Evolutionary conservation across 805 yeast genomes (phyloP), one percentile per base, ranked within the genome.

Genomic region (Candida ulmi): DNA sequence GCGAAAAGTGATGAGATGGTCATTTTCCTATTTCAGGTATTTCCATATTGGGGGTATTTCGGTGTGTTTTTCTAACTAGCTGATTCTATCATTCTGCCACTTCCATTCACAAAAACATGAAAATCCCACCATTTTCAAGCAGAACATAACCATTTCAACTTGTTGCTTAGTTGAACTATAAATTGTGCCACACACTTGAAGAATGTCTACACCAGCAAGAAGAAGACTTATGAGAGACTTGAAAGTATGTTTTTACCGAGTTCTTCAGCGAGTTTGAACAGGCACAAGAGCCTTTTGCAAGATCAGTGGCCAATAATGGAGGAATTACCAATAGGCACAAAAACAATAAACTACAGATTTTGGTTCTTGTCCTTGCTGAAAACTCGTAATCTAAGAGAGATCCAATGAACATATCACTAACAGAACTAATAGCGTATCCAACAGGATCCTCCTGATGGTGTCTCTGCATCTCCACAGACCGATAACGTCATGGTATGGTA

Each of bases 141-240:
- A 6, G 9, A 9, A 7, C 9, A 21, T 7, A 21, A 21, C 24
- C 24, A 21, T 9, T 9, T 7, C 24, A 21, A n/a, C 29, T 27
- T 13, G 8, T 8, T 11, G 12, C 35, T 23, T 23, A 27, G 26
- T 5, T 4, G 27, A 19, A 27, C 18, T n/a, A 24, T 11, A 21
- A 36, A 30, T 11, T n/a, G 7, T 33, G 25, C 5, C 13, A 28
- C 16, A 32, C 13, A 30, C n/a, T n/a, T n/a, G n/a, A n/a, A n/a
- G n/a, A n/a, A 91, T 91, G 99, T 90, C 98, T 8, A 93, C 99
- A 8, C 93, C 96, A 13, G 99, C 99, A n/a, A 80, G 96, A 62
- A 84, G 96, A 78, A 80, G 99, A 69, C 78, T 93, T 55, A 93
- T 93, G 98, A 85, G 99, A 63, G 99, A 93, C 66, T 88, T 93